Percentiles rank a stretch among this genome's conserved stretches.
Evolutionary conservation across 176 grass and related monocot species (phyloP).

Genomic region (Themeda triandra): DNA sequence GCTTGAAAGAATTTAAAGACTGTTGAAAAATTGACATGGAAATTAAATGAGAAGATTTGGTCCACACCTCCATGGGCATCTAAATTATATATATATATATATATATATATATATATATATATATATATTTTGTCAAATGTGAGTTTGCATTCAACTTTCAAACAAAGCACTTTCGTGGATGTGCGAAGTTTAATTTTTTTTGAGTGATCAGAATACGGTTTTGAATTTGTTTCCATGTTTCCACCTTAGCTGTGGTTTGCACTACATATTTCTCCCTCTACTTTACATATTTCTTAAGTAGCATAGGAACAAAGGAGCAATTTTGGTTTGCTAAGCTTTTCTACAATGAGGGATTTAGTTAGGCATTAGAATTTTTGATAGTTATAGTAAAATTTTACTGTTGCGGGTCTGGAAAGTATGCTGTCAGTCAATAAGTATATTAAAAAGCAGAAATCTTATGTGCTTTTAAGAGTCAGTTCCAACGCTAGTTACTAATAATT

Average conservation of each 20-base stretch:
- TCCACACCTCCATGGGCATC: too few species aligned
- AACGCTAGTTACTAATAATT: background rate
- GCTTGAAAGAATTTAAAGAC: too few species aligned
- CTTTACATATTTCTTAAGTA: background rate
- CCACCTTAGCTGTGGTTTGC: background rate
- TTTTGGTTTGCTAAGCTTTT: background rate
- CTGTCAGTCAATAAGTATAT: background rate
- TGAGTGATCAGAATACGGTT: background rate
- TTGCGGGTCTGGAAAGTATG: background rate
- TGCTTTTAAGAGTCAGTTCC: background rate
- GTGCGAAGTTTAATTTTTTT: background rate
- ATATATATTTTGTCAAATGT: background rate
- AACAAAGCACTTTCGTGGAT: background rate
- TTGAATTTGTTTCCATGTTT: background rate
- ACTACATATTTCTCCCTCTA: background rate
- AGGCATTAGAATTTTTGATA: background rate
- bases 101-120: too few species aligned
- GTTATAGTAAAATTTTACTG: background rate
- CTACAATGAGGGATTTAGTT: background rate
- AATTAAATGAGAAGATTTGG: too few species aligned
- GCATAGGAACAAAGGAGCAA: background rate
- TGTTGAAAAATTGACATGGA: too few species aligned
- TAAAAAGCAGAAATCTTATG: background rate
- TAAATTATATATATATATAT: too few species aligned
- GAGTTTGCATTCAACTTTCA: background rate